These are phyloP conservation scores for Xylaria sp. DNA, from an alignment of 2,329 filamentous ascomycete genomes.

Conservation along the genomic window DNA sequence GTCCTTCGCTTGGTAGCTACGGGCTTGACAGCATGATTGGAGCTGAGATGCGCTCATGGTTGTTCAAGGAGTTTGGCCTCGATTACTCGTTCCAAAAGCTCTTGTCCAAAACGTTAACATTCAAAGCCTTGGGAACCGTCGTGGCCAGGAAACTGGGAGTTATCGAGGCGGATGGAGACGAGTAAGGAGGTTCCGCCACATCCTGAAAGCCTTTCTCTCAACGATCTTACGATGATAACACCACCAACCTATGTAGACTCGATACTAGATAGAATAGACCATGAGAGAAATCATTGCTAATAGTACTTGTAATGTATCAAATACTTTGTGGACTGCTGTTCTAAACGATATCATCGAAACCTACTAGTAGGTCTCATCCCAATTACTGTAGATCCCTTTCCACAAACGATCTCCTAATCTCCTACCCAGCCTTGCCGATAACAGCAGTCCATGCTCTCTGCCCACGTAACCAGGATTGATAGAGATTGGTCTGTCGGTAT, in stretches of 20 bases:
- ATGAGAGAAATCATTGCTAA: background rate
- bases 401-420: background rate
- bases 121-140: conserved; percentile 35
- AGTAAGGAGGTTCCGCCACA: conserved; percentile 12
- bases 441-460: background rate
- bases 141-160: conserved; percentile 29
- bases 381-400: background rate
- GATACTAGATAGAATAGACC: background rate
- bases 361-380: background rate
- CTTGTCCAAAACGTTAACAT: conserved; percentile 48
- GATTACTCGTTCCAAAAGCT: conserved; percentile 55
- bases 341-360: background rate
- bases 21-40: conserved; percentile 54
- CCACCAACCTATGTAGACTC: conserved; percentile 15
- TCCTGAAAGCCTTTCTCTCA: background rate
- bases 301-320: background rate
- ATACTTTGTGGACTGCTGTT: background rate
- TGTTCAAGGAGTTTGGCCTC: conserved; percentile 52
- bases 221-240: conserved; percentile 29
- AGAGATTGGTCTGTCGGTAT: background rate
- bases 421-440: background rate
- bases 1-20: conserved; percentile 46
- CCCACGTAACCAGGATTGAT: background rate
- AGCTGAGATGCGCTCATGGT: conserved; percentile 52
- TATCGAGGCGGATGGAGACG: conserved; percentile 4